Evolutionary conservation across 192 early-diverging fungal species (phyloP).

Genomic region (Coemansia sp.): DNA sequence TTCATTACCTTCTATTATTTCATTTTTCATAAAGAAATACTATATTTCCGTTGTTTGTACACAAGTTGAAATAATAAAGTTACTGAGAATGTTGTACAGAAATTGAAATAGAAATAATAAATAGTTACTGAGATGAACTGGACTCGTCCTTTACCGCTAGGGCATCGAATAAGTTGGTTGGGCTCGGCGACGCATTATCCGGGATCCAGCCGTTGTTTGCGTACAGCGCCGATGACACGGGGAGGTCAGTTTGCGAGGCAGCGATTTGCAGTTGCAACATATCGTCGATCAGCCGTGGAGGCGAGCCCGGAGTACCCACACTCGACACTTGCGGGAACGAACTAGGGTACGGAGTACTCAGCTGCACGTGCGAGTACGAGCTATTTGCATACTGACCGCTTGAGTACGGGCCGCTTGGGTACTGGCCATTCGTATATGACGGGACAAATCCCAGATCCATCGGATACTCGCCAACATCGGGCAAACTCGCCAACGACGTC

Average conservation of each 20-base stretch:
- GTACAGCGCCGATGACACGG: too few relatives aligned
- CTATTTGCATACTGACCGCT: background rate
- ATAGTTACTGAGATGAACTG: too few relatives aligned
- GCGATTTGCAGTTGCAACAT: constrained; percentile 11
- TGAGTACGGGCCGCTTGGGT: background rate
- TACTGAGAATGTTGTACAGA: too few relatives aligned
- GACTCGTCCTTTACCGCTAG: too few relatives aligned
- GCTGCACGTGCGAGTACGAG: background rate
- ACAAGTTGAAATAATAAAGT: too few relatives aligned
- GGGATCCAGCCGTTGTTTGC: too few relatives aligned
- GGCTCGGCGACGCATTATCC: too few relatives aligned
- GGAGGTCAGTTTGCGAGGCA: background rate
- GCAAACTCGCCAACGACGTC: constrained; percentile 4
- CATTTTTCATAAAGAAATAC: background rate
- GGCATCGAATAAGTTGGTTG: too few relatives aligned
- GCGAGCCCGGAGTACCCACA: background rate
- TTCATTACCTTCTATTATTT: background rate
- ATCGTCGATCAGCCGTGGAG: constrained; percentile 2
- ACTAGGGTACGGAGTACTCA: too few relatives aligned
- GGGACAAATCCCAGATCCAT: background rate
- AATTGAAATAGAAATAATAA: too few relatives aligned
- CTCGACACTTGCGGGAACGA: too few relatives aligned
- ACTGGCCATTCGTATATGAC: background rate
- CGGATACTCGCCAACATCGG: background rate
- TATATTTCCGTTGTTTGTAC: too few relatives aligned